Percentiles rank a stretch among this genome's conserved stretches.
These are phyloP conservation scores for Onygenales sp. DNA, from an alignment of 2,329 filamentous ascomycete species.

Conservation along the genomic window DNA sequence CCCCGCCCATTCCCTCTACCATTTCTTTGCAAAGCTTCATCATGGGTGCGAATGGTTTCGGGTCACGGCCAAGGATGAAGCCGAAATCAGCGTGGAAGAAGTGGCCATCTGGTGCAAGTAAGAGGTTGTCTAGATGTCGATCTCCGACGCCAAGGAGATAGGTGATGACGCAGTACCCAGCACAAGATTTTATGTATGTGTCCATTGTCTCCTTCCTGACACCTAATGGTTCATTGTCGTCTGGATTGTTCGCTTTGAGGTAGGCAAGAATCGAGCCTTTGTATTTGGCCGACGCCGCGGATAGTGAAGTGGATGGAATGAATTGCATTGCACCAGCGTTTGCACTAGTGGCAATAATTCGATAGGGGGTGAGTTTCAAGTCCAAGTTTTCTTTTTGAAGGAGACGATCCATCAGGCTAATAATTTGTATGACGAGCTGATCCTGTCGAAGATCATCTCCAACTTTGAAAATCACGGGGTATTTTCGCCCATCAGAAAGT, in stretches of 20 bases:
- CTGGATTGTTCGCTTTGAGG: constrained; percentile 80
- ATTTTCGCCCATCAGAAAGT: constrained; percentile 64
- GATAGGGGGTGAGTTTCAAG: constrained; percentile 88
- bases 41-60: constrained; percentile 90
- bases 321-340: constrained; percentile 89
- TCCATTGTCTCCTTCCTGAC: constrained; percentile 89
- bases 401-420: constrained; percentile 93
- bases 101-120: constrained; percentile 79
- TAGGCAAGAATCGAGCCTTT: constrained; percentile 70
- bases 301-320: constrained; percentile 74
- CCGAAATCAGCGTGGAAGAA: constrained; percentile 99
- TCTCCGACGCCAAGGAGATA: constrained; percentile 96
- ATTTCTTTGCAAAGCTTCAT: constrained; percentile 98
- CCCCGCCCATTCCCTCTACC: constrained; percentile 96
- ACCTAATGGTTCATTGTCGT: constrained; percentile 68
- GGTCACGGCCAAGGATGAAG: constrained; percentile 92
- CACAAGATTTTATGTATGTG: constrained; percentile 90
- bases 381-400: constrained; percentile 94
- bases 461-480: constrained; percentile 93
- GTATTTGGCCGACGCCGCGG: constrained; percentile 74
- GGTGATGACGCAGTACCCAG: constrained; percentile 96
- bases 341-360: constrained; percentile 86
- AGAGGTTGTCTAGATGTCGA: constrained; percentile 87
- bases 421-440: constrained; percentile 93
- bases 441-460: constrained; percentile 95